phyloP scores from a whole-genome alignment of 805 yeast genomes.

The Gaillardinia entomophila region DNA sequence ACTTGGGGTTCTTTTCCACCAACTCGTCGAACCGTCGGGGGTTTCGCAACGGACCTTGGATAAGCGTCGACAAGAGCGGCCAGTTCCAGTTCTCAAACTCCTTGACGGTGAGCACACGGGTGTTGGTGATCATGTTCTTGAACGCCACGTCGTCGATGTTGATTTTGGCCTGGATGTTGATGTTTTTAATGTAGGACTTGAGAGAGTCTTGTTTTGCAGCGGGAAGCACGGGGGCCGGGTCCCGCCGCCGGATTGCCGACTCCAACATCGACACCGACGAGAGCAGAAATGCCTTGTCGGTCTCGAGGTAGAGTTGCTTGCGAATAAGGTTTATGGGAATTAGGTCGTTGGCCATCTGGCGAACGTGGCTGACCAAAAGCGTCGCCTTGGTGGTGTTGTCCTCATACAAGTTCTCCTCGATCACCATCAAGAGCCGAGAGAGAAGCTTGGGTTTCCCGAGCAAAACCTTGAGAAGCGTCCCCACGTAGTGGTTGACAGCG shows the following conservation, averaged over 20 bases:
- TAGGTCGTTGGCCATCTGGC: conserved; percentile 46
- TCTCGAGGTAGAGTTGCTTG: conserved; percentile 6
- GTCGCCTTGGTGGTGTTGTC: conserved; percentile 53
- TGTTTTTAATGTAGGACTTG: conserved; percentile 13
- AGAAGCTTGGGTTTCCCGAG: conserved; percentile 48
- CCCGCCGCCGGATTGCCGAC: conserved; percentile 1
- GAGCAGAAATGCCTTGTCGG: conserved; percentile 4
- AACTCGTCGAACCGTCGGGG: conserved; percentile 73
- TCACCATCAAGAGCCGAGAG: conserved; percentile 37
- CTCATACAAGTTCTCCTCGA: conserved; percentile 40
- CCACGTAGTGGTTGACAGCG: conserved; percentile 57
- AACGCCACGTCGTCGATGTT: conserved; percentile 59
- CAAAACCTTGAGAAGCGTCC: conserved; percentile 53
- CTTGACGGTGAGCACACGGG: conserved; percentile 73
- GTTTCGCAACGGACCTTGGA: conserved; percentile 76
- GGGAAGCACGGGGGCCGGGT: neutral
- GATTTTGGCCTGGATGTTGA: conserved; percentile 15
- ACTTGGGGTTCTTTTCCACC: conserved; percentile 67
- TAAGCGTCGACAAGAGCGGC: conserved; percentile 63
- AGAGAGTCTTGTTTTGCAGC: conserved; percentile 7
- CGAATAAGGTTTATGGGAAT: conserved; percentile 44
- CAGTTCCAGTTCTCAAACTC: conserved; percentile 86
- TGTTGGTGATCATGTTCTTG: conserved; percentile 57
- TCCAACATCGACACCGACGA: conserved; percentile 6
- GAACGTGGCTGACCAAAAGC: conserved; percentile 56